A percentile compares a stretch with the other conserved stretches of the same genome.
Conservation (phyloP, 306 rosid species). For the Malus asiatica region DNA sequence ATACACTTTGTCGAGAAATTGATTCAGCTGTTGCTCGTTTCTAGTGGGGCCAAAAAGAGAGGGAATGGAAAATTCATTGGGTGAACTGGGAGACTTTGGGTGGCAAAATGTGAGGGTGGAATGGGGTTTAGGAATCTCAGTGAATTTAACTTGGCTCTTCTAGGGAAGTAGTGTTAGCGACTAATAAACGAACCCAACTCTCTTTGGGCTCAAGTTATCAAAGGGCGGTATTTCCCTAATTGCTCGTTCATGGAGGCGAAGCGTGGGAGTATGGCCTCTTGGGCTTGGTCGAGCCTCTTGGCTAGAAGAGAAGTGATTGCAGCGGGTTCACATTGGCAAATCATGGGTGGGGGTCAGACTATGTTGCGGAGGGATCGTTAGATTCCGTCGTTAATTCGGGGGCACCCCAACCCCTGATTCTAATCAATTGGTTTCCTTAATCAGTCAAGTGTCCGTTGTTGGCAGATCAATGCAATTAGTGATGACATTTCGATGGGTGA, state of each 20-base stretch:
- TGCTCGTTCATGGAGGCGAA: not conserved
- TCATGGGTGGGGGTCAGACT: too few relatives aligned
- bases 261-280: not conserved
- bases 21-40: not conserved
- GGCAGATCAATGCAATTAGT: too few relatives aligned
- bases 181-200: not conserved
- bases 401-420: too few relatives aligned
- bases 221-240: not conserved
- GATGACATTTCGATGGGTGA: too few relatives aligned
- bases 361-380: too few relatives aligned
- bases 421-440: too few relatives aligned
- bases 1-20: not conserved
- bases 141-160: not conserved
- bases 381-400: too few relatives aligned
- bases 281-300: too few relatives aligned
- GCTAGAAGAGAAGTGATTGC: too few relatives aligned
- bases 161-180: not conserved
- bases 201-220: not conserved
- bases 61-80: not conserved
- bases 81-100: not conserved
- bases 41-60: not conserved
- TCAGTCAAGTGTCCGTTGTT: too few relatives aligned
- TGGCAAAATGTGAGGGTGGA: not conserved
- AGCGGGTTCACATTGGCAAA: too few relatives aligned
- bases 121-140: not conserved